Evolutionary conservation across 306 rosid species (phyloP), one percentile per base, ranked within the genome.

Genomic region (Lathyrus sativus): DNA sequence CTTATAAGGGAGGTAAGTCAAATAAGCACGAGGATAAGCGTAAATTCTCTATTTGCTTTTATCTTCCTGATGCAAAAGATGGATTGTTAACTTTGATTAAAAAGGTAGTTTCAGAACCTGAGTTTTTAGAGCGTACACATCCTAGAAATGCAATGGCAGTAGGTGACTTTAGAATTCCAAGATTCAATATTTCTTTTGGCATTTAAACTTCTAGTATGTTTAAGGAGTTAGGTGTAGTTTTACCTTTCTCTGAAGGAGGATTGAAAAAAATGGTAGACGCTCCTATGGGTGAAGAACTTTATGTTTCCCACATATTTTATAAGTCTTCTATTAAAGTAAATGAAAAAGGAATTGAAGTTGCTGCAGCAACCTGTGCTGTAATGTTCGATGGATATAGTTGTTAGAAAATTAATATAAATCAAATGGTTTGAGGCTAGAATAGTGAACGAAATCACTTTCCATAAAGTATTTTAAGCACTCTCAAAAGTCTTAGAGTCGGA

Each of bases 301-400:
- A 51, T 46, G 93, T 89, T 46, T 84, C 92, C 12, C 17, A 54
- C 67, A 83, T 88, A 65, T 77, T 53, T 63, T 89, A 89, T 1
- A 85, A 85, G 66, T 79, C 95, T 12, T 86, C 85, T 64, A 77
- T 89, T 44, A 87, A 89, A 85, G 95, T 92, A 31, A 86, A 92
- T 3, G 98, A 92, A 76, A 83, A 83, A 86, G 93, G 92, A 63
- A 88, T 91, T 18, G 89, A 87, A 80, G 95, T 91, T 33, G 91
- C 4, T 17, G 54, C 54, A 0, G 11, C 0, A 2, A 15, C 24
- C 7, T 1, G 0, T 48, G 11, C 2, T 14, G 4, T 1, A 19
- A 19, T 19, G 22, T 19, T 19, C 1, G 1, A 1, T 19, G 22
- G 22, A 19, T 19, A 1, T 19, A 1, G 22, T 19, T n/a, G n/a